These are phyloP conservation scores for Bryoerythrophyllum caledonicum DNA, from an alignment of 225 moss, liverwort and hornwort species.

Conservation along the genomic window DNA sequence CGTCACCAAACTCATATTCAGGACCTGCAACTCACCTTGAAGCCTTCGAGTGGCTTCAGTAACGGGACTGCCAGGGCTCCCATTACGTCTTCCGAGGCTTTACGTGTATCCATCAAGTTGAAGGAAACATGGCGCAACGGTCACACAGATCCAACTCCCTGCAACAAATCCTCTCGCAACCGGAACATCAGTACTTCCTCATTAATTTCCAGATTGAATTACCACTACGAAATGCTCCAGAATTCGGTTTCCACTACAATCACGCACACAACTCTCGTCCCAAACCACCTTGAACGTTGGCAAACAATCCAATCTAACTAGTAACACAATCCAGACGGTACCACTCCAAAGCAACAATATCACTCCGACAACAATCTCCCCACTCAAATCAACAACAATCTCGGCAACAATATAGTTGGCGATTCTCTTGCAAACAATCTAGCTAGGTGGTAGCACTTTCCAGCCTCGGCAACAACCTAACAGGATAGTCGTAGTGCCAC, in stretches of 20 bases:
- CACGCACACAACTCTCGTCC: background rate
- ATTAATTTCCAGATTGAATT: too few species aligned
- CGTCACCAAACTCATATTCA: too few species aligned
- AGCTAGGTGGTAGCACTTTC: background rate
- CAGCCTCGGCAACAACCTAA: background rate
- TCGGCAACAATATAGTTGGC: background rate
- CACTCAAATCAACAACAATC: background rate
- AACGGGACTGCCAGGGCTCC: too few species aligned
- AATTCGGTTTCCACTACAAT: background rate
- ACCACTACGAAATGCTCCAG: background rate
- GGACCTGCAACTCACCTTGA: background rate
- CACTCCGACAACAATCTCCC: background rate
- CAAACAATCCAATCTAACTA: background rate
- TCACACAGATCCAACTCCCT: background rate
- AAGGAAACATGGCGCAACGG: background rate
- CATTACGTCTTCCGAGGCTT: background rate
- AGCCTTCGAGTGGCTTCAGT: conserved; percentile 7
- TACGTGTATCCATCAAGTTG: background rate
- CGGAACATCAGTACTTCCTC: background rate
- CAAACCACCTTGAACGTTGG: background rate
- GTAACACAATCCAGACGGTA: background rate
- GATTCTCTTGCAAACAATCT: background rate
- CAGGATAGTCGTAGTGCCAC: background rate
- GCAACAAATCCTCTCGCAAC: background rate
- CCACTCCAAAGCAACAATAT: too few species aligned